Evolutionary conservation across 768 basidiomycete species (phyloP).

Genomic region (Mycena metata): DNA sequence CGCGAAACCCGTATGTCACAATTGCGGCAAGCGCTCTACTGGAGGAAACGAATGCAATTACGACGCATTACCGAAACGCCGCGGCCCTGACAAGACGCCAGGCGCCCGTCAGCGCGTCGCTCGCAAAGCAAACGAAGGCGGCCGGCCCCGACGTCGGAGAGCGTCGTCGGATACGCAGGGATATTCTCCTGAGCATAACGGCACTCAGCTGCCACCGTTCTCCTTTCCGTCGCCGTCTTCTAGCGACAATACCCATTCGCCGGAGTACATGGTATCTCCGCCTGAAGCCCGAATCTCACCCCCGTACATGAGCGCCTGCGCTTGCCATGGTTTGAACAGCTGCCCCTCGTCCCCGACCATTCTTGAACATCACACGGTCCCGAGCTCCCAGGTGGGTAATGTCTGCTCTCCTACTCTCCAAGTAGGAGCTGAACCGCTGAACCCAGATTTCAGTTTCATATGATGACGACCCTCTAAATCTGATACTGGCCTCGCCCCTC

Average conservation of each 20-base stretch:
- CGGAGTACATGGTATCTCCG: constrained; percentile 34
- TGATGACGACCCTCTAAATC: constrained; percentile 21
- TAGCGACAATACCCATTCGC: constrained; percentile 34
- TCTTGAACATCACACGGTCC: constrained; percentile 11
- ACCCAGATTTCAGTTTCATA: constrained; percentile 35
- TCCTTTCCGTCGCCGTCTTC: constrained; percentile 39
- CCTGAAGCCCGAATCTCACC: constrained; percentile 13
- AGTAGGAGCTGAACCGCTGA: constrained; percentile 30
- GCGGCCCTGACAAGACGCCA: constrained; percentile 85
- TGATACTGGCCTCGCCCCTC: constrained; percentile 36
- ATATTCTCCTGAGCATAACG: constrained; percentile 14
- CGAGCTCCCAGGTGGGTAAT: constrained; percentile 36
- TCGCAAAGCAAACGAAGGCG: constrained; percentile 53
- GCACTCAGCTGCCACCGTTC: constrained; percentile 25
- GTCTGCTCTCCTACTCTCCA: background rate
- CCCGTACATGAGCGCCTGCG: constrained; percentile 34
- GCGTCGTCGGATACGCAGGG: constrained; percentile 22
- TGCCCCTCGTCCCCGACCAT: constrained; percentile 39
- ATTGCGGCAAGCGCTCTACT: constrained; percentile 70
- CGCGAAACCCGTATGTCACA: constrained; percentile 81
- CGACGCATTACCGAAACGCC: constrained; percentile 79
- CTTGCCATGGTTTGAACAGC: constrained; percentile 49
- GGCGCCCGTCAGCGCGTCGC: constrained; percentile 79
- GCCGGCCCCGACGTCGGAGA: constrained; percentile 54
- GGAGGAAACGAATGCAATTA: constrained; percentile 69